A percentile compares a stretch with the other conserved stretches of the same genome.
Evolutionary conservation across 1,284 basidiomycete genomes (phyloP).

Genomic region (Ganoderma meredithae): DNA sequence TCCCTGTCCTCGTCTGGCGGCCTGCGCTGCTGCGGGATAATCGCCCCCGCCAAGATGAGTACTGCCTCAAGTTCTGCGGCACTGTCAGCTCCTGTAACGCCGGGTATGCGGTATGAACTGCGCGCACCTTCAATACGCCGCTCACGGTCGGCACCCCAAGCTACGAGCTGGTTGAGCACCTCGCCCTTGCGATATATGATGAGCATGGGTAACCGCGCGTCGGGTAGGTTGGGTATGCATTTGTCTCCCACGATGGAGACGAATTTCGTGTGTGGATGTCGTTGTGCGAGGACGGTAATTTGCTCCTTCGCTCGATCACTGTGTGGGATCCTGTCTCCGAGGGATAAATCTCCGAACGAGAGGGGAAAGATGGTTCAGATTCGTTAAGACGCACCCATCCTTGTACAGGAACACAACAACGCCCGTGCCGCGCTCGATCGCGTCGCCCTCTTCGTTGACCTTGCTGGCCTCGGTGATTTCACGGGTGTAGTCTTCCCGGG

Average conservation of each 20-base stretch:
- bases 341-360: slow-evolving; percentile 9
- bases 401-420: slow-evolving; percentile 92
- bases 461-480: slow-evolving; percentile 95
- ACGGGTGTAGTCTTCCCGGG: slow-evolving; percentile 91
- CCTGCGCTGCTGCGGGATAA: slow-evolving; percentile 58
- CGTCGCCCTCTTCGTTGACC: slow-evolving; percentile 69
- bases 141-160: slow-evolving; percentile 83
- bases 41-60: slow-evolving; percentile 65
- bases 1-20: slow-evolving; percentile 40
- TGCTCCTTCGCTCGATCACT: slow-evolving; percentile 83
- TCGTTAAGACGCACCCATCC: slow-evolving; percentile 69
- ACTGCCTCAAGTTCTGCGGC: slow-evolving; percentile 73
- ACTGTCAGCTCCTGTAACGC: slow-evolving; percentile 1
- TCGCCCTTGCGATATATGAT: slow-evolving; percentile 94
- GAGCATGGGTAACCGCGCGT: slow-evolving; percentile 90
- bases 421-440: slow-evolving; percentile 76
- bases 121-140: slow-evolving; percentile 79
- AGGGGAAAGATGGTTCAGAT: background rate
- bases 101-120: background rate
- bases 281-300: slow-evolving; percentile 76
- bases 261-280: slow-evolving; percentile 93
- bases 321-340: slow-evolving; percentile 68
- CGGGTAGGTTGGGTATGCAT: slow-evolving; percentile 96
- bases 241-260: slow-evolving; percentile 95
- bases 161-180: slow-evolving; percentile 85